phyloP scores from a whole-genome alignment of 2,329 filamentous ascomycete species.

The Ceratocystis destructans region DNA sequence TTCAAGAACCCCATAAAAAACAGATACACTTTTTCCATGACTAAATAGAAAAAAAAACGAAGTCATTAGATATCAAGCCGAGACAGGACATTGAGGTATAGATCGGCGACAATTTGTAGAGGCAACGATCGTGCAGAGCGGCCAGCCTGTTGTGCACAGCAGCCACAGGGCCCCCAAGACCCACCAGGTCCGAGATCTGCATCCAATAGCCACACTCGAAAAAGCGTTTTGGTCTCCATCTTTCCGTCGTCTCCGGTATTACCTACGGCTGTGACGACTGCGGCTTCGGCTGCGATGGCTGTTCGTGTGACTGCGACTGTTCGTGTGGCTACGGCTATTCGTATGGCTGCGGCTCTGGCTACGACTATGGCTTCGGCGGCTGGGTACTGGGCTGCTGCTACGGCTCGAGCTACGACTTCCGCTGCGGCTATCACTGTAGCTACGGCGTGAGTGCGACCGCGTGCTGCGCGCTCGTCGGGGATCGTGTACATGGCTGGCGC shows the following conservation, averaged over 20 bases:
- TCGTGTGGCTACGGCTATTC: constrained; percentile 3
- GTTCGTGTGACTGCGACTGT: constrained; percentile 5
- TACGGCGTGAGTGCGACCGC: constrained; percentile 12
- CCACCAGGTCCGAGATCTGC: not conserved
- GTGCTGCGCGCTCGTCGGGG: constrained; percentile 23
- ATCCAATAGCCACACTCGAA: not conserved
- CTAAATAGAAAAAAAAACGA: too few relatives aligned
- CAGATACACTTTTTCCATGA: too few relatives aligned
- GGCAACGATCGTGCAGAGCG: too few relatives aligned
- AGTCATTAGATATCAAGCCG: too few relatives aligned
- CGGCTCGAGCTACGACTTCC: not conserved
- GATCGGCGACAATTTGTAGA: too few relatives aligned
- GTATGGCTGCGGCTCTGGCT: constrained; percentile 3
- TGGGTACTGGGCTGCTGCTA: not conserved
- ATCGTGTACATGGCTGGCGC: constrained; percentile 26
- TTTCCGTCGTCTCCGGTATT: not conserved
- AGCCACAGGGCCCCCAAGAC: not conserved
- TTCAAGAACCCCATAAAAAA: too few relatives aligned
- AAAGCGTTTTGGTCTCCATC: not conserved
- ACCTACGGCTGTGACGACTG: not conserved
- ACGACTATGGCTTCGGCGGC: not conserved
- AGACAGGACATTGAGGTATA: too few relatives aligned
- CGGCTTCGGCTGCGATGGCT: not conserved
- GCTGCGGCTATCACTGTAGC: constrained; percentile 2
- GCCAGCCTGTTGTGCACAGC: too few relatives aligned